Conservation (phyloP, 192 early-diverging fungal genomes). For the Funneliformis mosseae region DNA sequence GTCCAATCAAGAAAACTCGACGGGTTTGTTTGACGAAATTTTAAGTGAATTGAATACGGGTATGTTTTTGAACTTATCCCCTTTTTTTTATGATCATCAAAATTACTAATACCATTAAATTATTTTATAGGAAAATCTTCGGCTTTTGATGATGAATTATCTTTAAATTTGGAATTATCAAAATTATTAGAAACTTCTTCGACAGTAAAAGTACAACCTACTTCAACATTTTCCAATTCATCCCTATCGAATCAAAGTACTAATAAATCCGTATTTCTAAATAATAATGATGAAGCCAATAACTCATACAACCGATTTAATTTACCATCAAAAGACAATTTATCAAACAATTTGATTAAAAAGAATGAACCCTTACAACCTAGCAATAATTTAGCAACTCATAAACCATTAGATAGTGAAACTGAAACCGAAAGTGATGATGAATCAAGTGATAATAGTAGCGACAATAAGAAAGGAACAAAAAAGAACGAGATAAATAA, state of each 20-base stretch:
- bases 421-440: conserved; percentile 7
- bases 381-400: not conserved
- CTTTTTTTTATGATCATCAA: not conserved
- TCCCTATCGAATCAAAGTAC: no score
- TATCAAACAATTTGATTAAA: not conserved
- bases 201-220: not conserved
- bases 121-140: not conserved
- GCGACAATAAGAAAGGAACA: not conserved
- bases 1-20: not conserved
- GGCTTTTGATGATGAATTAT: not conserved
- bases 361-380: not conserved
- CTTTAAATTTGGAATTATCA: not conserved
- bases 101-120: not conserved
- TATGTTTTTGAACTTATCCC: not conserved
- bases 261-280: no score
- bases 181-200: not conserved
- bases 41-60: not conserved
- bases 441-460: not conserved
- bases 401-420: conserved; percentile 25
- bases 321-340: not conserved
- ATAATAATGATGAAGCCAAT: not conserved
- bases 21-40: not conserved
- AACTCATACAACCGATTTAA: not conserved
- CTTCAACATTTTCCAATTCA: not conserved
- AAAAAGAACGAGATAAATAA: conserved; percentile 1